Percentiles rank a stretch among this genome's conserved stretches.
These are phyloP conservation scores for Arabis hirsuta DNA, from an alignment of 345 rosid genomes.

Conservation along the genomic window DNA sequence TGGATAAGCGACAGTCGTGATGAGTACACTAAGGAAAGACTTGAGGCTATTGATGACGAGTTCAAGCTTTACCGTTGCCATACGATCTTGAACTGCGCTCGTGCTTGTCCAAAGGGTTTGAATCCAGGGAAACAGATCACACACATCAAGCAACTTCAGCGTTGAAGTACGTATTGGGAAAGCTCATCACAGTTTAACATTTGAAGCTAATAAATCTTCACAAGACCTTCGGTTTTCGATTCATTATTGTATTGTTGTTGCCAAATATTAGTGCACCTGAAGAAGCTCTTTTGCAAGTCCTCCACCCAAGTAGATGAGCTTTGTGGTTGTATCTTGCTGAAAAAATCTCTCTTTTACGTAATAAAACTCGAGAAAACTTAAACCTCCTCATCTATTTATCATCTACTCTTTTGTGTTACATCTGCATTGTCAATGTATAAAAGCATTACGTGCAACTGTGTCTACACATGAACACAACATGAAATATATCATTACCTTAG, in stretches of 20 bases:
- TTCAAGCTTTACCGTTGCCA: constrained; percentile 99
- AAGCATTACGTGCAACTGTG: constrained; percentile 19
- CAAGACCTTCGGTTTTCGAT: constrained; percentile 14
- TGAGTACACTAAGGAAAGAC: constrained; percentile 88
- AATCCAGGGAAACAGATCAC: constrained; percentile 93
- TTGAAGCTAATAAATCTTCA: constrained; percentile 44
- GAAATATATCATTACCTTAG: neutral
- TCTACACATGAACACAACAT: constrained; percentile 26
- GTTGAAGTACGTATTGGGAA: constrained; percentile 2
- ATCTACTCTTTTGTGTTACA: constrained; percentile 33
- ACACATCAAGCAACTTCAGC: constrained; percentile 81
- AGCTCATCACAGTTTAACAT: neutral
- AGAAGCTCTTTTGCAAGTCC: constrained; percentile 29
- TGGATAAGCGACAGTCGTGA: constrained; percentile 99
- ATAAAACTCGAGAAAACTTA: constrained; percentile 34
- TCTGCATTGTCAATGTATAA: constrained; percentile 23
- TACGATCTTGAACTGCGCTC: constrained; percentile 94
- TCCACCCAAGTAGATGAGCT: neutral
- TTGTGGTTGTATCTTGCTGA: constrained; percentile 17
- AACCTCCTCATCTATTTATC: constrained; percentile 23
- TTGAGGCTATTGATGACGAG: constrained; percentile 85
- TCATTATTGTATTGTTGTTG: constrained; percentile 37
- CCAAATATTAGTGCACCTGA: constrained; percentile 16
- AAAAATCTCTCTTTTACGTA: constrained; percentile 7
- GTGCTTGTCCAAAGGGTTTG: constrained; percentile 98